Base-by-base conservation (phyloP, 2,329 filamentous ascomycete species). In the Trichoderma atroviride region DNA sequence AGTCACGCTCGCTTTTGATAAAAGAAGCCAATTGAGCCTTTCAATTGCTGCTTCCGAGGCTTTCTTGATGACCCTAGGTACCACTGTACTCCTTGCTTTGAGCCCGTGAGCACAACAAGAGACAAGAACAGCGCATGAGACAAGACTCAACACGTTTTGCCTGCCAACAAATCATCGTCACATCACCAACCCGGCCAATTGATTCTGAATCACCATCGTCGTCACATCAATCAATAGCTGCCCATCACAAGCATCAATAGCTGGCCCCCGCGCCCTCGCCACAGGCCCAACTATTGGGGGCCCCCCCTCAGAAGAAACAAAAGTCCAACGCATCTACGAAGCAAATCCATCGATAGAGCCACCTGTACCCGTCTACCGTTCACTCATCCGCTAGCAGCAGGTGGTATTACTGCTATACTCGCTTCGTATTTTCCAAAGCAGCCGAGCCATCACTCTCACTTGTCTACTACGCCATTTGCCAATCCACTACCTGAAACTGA, bases 401-500 rank as follows among this genome's bases (percentile, higher is more conserved):
- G 52, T 65, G 62, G 27, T 29, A 56, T 65, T 24, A 33, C 61
- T 16, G 40, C 40, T 4, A 35, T 35, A 6, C 37, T 43, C 19
- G 40, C 40, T 43, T 43, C 40, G 40, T 43, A 43, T 43, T 19
- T 7, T 16, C 16, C 19, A 29, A 22, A 29, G 27, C 24, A 37
- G 16, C 37, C 37, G 14, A 43, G 37, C 33, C 29, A 31, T 5
- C 29, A 4, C 24, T 33, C n/a, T 31, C 10, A 47, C 56, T 27
- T 35, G 14, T 14, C 16, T 53, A 22, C n/a, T 29, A 43, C 29
- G 29, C 55, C 55, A 33, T 57, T 57, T 14, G 19, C 27, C 6
- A 66, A 50, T 24, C 63, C 53, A 50, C 63, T 47, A 66, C 53
- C 63, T 66, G 63, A 66, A 66, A 66, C 63, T 29, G 53, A 66